Evolutionary conservation across 306 rosid genomes (phyloP), one percentile per base, ranked within the genome.

Genomic region (Rosa lucieae): DNA sequence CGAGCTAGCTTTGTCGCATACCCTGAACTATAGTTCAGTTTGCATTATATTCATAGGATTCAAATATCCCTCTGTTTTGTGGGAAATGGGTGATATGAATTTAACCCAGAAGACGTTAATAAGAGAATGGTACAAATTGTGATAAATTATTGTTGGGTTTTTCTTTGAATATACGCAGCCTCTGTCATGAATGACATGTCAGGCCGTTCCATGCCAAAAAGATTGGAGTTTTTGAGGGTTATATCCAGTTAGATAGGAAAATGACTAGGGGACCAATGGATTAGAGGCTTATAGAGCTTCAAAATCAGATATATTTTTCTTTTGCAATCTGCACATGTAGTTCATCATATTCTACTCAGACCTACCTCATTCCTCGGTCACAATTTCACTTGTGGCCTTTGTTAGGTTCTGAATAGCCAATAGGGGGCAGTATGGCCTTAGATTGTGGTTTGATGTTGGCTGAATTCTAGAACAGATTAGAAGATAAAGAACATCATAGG

Each of bases 161-260:
- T 11, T 63, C 79, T 76, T 63, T 47, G 48, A 75, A 63, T 3
- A 7, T 32, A 40, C 35, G 47, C 66, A 5, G 42, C 44, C 63
- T 63, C 40, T 71, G 72, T 49, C 80, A 29, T 39, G 6, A 29
- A 48, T 49, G 72, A 49, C 47, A 81, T 67, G 67, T 53, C 67
- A 46, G 65, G 70, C 53, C 66, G 67, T 59, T 80, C 78, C 78
- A 62, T 40, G 80, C 81, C 86, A 49, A 17, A 71, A 78, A 14
- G 8, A 68, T 40, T 79, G 80, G 86, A 75, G 83, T 59, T 75
- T 35, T 9, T 74, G 77, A 71, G 9, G 75, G 62, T 77, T 69
- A 72, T 75, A 82, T 82, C 74, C 70, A 49, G 73, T 78, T 70
- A 59, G 80, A 67, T 79, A 35, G 69, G 83, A 83, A 75, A 83